Conservation (phyloP, 1,284 basidiomycete species). For the Porphyrellus sp. region DNA sequence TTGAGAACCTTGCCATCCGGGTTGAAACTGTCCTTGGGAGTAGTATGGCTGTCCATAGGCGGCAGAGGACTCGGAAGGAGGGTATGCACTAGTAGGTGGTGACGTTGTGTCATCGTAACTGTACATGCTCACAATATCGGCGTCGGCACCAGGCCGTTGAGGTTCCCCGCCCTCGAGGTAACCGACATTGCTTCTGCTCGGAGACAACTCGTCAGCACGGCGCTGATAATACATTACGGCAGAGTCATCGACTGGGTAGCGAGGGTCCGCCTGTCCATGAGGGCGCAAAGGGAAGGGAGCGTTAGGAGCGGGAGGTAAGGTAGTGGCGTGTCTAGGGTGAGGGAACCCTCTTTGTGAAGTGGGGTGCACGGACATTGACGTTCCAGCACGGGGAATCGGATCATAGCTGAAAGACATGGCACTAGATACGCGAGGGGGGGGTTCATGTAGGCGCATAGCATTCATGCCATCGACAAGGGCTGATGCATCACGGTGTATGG, state of each 20-base stretch:
- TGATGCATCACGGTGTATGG: conserved; percentile 22
- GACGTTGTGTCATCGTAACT: conserved; percentile 37
- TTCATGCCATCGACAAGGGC: conserved; percentile 30
- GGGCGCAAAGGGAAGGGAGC: conserved; percentile 14
- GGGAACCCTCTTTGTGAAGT: conserved; percentile 17
- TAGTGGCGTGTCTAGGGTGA: conserved; percentile 28
- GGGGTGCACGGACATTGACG: conserved; percentile 35
- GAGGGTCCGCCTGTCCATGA: conserved; percentile 18
- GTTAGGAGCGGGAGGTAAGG: conserved; percentile 22
- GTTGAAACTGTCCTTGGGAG: conserved; percentile 27
- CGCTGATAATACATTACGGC: conserved; percentile 17
- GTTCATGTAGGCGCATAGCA: conserved; percentile 29
- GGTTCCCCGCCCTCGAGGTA: conserved; percentile 18
- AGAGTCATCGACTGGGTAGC: conserved; percentile 26
- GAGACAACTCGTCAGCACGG: conserved; percentile 19
- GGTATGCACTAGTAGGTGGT: conserved; percentile 23
- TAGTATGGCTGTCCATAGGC: conserved; percentile 25
- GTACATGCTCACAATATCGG: conserved; percentile 33
- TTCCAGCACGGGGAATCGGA: conserved; percentile 33
- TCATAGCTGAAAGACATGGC: conserved; percentile 24
- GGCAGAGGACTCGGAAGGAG: conserved; percentile 24
- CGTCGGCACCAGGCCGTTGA: conserved; percentile 16
- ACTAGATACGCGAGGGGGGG: conserved; percentile 22
- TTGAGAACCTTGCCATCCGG: conserved; percentile 36
- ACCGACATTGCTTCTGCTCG: conserved; percentile 15